Evolutionary conservation across 805 yeast species (phyloP).

Genomic region (Zygoascus flipseniorum): DNA sequence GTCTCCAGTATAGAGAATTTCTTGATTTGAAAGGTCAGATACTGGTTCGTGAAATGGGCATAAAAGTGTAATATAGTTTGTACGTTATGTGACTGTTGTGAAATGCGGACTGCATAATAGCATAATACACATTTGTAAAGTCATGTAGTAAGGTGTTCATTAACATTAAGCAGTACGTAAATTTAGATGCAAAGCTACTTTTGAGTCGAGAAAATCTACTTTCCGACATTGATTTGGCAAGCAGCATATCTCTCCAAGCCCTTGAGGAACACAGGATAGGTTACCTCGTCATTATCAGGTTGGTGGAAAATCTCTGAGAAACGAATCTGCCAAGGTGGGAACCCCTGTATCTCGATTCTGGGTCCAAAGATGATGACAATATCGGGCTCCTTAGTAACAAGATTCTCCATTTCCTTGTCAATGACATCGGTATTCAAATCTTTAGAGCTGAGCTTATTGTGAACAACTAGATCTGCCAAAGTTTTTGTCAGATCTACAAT

Average conservation of each 20-base stretch:
- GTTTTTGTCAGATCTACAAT: slow-evolving; percentile 82
- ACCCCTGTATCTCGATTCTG: slow-evolving; percentile 81
- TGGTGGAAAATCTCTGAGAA: slow-evolving; percentile 88
- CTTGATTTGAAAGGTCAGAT: too few species aligned
- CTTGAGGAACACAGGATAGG: slow-evolving; percentile 68
- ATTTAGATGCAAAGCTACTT: too few species aligned
- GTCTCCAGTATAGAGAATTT: neutral
- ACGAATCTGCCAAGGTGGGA: slow-evolving; percentile 97
- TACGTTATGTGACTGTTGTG: too few species aligned
- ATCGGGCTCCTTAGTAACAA: slow-evolving; percentile 92
- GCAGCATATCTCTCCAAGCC: slow-evolving; percentile 45
- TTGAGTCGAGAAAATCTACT: slow-evolving; percentile 30
- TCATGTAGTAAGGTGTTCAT: too few species aligned
- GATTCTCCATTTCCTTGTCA: slow-evolving; percentile 44
- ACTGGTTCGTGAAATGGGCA: too few species aligned
- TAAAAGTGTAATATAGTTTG: too few species aligned
- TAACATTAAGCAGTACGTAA: too few species aligned
- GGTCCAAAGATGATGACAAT: slow-evolving; percentile 79
- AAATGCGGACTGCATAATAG: too few species aligned
- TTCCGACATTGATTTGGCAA: slow-evolving; percentile 85
- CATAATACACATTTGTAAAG: too few species aligned
- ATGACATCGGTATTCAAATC: slow-evolving; percentile 71
- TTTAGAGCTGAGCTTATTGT: slow-evolving; percentile 48
- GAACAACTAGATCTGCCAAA: slow-evolving; percentile 64
- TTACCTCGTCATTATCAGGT: slow-evolving; percentile 69